A percentile compares a stretch with the other conserved stretches of the same genome.
phyloP scores from a whole-genome alignment of 805 yeast genomes.

The Zygoascus flipseniorum region DNA sequence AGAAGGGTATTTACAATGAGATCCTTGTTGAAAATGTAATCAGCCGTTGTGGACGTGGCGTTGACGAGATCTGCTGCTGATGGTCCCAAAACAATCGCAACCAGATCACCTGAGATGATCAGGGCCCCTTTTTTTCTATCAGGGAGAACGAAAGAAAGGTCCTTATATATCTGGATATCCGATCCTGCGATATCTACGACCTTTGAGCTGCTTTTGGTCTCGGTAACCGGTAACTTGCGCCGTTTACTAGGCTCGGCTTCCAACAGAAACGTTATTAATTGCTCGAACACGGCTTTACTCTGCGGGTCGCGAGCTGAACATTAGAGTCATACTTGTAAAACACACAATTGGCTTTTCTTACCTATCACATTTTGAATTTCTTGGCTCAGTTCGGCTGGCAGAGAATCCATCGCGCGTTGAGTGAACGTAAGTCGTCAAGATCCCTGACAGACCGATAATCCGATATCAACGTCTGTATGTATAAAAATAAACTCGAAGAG shows the following conservation, averaged over 20 bases:
- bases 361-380: background rate
- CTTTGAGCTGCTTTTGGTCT: background rate
- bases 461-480: too few relatives aligned
- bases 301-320: background rate
- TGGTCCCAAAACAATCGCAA: background rate
- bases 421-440: too few relatives aligned
- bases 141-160: background rate
- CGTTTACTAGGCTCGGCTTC: background rate
- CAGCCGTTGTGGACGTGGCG: background rate
- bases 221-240: background rate
- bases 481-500: too few relatives aligned
- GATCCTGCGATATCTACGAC: background rate
- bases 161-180: background rate
- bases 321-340: background rate
- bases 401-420: background rate
- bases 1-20: background rate
- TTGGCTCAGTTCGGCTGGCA: background rate
- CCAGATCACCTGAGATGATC: background rate
- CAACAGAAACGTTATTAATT: background rate
- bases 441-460: too few relatives aligned
- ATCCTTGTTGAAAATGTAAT: background rate
- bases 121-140: slow-evolving; percentile 1
- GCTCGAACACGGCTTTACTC: background rate
- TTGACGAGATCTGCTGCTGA: background rate
- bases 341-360: background rate